phyloP scores from a whole-genome alignment of 495 filamentous ascomycete genomes.

The Tirmania nivea region DNA sequence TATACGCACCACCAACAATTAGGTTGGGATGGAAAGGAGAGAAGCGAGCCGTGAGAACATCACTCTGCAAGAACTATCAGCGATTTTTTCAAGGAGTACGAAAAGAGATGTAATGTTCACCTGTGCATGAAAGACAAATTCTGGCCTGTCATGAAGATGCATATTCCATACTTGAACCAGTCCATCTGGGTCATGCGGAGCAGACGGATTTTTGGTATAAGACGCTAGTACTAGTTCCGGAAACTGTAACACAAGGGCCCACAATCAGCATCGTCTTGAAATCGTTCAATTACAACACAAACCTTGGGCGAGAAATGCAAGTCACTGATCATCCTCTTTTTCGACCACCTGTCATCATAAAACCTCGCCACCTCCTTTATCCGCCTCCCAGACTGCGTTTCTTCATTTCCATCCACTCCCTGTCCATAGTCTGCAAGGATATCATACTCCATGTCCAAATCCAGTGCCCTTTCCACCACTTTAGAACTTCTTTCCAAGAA shows the following conservation, averaged over 20 bases:
- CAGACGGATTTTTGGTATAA: conserved; percentile 89
- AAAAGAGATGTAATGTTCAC: conserved; percentile 5
- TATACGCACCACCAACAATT: conserved; percentile 86
- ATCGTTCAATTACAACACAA: conserved; percentile 3
- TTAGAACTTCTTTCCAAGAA: conserved; percentile 92
- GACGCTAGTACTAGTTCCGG: conserved; percentile 79
- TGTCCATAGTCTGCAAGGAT: conserved; percentile 85
- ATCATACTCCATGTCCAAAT: conserved; percentile 67
- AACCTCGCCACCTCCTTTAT: conserved; percentile 81
- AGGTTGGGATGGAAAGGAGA: conserved; percentile 93
- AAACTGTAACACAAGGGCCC: conserved; percentile 29
- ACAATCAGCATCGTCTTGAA: conserved; percentile 8
- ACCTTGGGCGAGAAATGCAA: conserved; percentile 84
- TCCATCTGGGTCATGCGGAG: conserved; percentile 86
- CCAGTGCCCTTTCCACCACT: conserved; percentile 86
- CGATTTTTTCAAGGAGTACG: not conserved
- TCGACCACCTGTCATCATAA: conserved; percentile 87
- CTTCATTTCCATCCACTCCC: conserved; percentile 65
- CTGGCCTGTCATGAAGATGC: conserved; percentile 75
- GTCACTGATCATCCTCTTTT: conserved; percentile 86
- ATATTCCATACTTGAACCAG: conserved; percentile 94
- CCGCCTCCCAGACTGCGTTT: conserved; percentile 42
- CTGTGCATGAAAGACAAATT: conserved; percentile 90
- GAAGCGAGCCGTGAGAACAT: conserved; percentile 87
- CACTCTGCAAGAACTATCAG: conserved; percentile 29